Evolutionary conservation across 176 grass and related monocot species (phyloP).

Genomic region (Avena sativa): DNA sequence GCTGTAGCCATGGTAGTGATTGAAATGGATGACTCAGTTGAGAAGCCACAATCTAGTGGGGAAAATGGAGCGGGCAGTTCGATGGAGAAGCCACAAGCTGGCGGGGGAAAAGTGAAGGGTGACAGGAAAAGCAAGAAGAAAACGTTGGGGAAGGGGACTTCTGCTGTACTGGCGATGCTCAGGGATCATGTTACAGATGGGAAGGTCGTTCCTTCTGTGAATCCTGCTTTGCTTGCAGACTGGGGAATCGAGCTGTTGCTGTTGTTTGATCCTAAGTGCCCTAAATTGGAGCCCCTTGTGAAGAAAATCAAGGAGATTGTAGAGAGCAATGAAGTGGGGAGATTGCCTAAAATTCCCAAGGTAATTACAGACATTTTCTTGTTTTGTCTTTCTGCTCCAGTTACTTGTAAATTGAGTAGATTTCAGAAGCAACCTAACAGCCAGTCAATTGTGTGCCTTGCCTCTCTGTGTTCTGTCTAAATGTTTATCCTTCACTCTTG

Average conservation of each 20-base stretch:
- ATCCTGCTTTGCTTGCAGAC: constrained; percentile 47
- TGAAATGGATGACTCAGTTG: constrained; percentile 82
- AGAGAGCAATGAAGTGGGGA: constrained; percentile 97
- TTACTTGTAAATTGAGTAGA: not conserved
- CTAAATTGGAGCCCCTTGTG: constrained; percentile 58
- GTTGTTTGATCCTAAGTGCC: constrained; percentile 80
- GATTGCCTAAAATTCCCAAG: constrained; percentile 99
- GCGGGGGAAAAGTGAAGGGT: constrained; percentile 60
- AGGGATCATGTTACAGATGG: constrained; percentile 57
- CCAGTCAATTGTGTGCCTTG: not conserved
- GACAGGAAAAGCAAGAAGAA: constrained; percentile 94
- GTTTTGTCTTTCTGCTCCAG: not conserved
- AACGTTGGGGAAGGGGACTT: constrained; percentile 85
- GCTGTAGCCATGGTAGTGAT: constrained; percentile 72
- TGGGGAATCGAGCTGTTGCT: constrained; percentile 58
- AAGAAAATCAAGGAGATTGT: constrained; percentile 91
- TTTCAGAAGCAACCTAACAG: constrained; percentile 24
- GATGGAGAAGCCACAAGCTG: constrained; percentile 62
- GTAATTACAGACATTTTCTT: constrained; percentile 45
- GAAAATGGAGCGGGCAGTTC: constrained; percentile 64
- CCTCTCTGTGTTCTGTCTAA: not conserved
- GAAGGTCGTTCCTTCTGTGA: constrained; percentile 42
- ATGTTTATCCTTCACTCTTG: constrained; percentile 16
- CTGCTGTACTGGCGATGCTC: constrained; percentile 68
- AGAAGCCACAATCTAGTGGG: constrained; percentile 60